Evolutionary conservation across 2,329 filamentous ascomycete genomes (phyloP).

Genomic region (Penicillium sp.): DNA sequence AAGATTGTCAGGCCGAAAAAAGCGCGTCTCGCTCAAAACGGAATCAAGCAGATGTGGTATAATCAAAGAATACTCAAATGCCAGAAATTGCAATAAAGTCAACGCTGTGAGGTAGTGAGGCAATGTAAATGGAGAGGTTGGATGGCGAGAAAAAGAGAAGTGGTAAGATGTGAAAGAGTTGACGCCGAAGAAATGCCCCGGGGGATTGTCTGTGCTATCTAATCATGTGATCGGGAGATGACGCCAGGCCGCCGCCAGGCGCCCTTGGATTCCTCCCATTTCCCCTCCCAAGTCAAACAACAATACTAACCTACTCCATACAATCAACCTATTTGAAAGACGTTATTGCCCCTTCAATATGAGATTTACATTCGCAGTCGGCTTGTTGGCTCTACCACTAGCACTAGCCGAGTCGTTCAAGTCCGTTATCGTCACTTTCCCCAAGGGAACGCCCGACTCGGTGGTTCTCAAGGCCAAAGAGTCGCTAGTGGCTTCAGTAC

Average conservation of each 20-base stretch:
- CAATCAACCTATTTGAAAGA: not conserved
- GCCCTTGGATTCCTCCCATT: not conserved
- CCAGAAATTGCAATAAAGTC: not conserved
- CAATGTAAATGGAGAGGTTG: not conserved
- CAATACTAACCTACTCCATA: not conserved
- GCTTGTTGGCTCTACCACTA: constrained; percentile 54
- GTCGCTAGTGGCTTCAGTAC: constrained; percentile 62
- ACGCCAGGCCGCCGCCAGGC: constrained; percentile 15
- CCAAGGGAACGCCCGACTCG: constrained; percentile 62
- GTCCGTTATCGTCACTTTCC: constrained; percentile 74
- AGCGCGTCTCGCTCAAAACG: not conserved
- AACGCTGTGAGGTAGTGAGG: not conserved
- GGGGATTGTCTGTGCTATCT: constrained; percentile 6
- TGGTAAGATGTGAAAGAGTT: not conserved
- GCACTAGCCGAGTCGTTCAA: constrained; percentile 63
- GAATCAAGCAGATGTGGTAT: too few relatives aligned
- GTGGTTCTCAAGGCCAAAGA: constrained; percentile 69
- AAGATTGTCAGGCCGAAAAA: not conserved
- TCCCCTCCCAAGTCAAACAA: not conserved
- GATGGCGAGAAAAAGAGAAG: not conserved
- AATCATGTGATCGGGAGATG: constrained; percentile 17
- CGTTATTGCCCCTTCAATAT: constrained; percentile 46
- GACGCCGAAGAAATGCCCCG: constrained; percentile 3
- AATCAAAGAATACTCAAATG: not conserved
- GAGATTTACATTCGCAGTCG: constrained; percentile 59